These are phyloP conservation scores for Naegleria gruberi DNA, from an alignment of 208 protist species.

Conservation along the genomic window DNA sequence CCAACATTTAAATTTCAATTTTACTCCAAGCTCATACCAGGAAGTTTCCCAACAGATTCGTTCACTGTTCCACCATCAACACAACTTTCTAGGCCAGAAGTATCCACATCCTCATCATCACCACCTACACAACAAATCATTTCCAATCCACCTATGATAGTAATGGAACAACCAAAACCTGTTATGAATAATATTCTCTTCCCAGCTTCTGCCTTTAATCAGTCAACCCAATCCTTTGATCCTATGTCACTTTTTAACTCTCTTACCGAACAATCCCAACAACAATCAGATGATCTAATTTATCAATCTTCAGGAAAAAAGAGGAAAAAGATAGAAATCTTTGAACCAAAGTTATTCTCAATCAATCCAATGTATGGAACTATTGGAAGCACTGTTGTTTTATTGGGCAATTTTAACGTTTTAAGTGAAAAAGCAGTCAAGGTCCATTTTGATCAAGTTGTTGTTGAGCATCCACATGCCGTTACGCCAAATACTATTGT, in stretches of 20 bases:
- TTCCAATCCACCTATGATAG: background rate
- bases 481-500: background rate
- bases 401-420: background rate
- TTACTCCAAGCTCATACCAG: background rate
- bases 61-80: background rate
- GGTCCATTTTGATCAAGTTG: background rate
- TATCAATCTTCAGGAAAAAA: background rate
- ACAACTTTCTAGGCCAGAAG: background rate
- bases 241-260: too few relatives aligned
- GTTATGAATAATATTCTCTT: too few relatives aligned
- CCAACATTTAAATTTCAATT: background rate
- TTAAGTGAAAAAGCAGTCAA: background rate
- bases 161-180: background rate
- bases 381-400: background rate
- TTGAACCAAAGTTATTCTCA: background rate
- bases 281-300: background rate
- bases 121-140: background rate
- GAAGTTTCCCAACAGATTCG: background rate
- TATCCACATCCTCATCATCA: background rate
- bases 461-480: background rate
- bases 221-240: too few relatives aligned
- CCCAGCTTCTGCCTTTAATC: too few relatives aligned
- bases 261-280: background rate
- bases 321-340: background rate
- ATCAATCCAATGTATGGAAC: background rate